phyloP scores from a whole-genome alignment of 2,329 filamentous ascomycete species.

The Fusarium fujikuroi region DNA sequence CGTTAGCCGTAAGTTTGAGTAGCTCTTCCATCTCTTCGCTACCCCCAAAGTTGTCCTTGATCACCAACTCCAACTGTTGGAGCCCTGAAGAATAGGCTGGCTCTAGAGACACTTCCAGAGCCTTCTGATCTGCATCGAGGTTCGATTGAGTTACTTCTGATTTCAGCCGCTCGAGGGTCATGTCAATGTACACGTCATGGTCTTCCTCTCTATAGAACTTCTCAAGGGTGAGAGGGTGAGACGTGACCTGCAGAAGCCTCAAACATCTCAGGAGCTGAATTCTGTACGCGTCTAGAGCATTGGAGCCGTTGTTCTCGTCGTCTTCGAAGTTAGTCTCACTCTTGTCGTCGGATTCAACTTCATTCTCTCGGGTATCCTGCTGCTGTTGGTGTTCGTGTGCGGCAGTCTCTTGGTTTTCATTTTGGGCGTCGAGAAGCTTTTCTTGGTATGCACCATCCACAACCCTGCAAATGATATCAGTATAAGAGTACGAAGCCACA shows the following conservation, averaged over 20 bases:
- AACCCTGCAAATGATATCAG: fast-evolving
- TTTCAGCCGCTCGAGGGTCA: background rate
- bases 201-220: constrained; percentile 26
- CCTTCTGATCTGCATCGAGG: fast-evolving
- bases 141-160: background rate
- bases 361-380: fast-evolving
- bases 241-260: constrained; percentile 36
- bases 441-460: background rate
- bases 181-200: background rate
- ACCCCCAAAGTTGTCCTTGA: background rate
- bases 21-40: constrained; percentile 29
- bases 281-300: background rate
- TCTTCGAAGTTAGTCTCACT: background rate
- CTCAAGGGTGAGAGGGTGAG: constrained; percentile 47
- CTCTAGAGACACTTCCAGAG: fast-evolving
- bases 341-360: background rate
- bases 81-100: background rate
- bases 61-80: fast-evolving
- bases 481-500: fast-evolving
- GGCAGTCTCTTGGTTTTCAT: background rate
- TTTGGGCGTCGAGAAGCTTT: fast-evolving
- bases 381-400: background rate
- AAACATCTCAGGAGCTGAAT: background rate
- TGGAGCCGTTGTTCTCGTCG: background rate
- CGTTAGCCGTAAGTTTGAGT: constrained; percentile 21